Evolutionary conservation across 1,284 basidiomycete genomes (phyloP).

Genomic region (Puccinia triticina): DNA sequence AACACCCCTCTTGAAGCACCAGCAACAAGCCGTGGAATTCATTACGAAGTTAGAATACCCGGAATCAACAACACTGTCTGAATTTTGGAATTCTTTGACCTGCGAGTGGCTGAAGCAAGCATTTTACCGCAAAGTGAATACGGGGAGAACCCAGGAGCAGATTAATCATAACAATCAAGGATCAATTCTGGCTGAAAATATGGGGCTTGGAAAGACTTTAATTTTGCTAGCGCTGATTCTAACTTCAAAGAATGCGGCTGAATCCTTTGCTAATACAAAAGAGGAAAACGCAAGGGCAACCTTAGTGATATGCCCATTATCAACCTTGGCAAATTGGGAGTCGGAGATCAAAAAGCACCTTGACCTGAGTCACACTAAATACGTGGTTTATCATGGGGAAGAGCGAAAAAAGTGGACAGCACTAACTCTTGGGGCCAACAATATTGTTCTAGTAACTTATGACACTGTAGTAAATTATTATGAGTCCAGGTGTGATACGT

Average conservation of each 20-base stretch:
- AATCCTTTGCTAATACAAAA: not conserved
- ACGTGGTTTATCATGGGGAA: not conserved
- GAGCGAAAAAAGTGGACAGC: not conserved
- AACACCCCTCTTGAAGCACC: not conserved
- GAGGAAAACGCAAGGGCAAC: not conserved
- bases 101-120: not conserved
- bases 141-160: not conserved
- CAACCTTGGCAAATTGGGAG: constrained; percentile 8
- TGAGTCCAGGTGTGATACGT: not conserved
- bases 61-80: not conserved
- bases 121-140: not conserved
- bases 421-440: not conserved
- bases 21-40: constrained; percentile 14
- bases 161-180: not conserved
- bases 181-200: not conserved
- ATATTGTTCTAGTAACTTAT: constrained; percentile 10
- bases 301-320: constrained; percentile 11
- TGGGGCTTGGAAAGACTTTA: constrained; percentile 20
- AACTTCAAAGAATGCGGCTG: not conserved
- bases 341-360: constrained; percentile 7
- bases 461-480: not conserved
- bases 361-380: not conserved
- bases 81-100: not conserved
- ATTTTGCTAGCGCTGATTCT: not conserved
- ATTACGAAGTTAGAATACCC: not conserved